These are phyloP conservation scores for Epithele typhae DNA, from an alignment of 768 basidiomycete genomes.

Conservation along the genomic window DNA sequence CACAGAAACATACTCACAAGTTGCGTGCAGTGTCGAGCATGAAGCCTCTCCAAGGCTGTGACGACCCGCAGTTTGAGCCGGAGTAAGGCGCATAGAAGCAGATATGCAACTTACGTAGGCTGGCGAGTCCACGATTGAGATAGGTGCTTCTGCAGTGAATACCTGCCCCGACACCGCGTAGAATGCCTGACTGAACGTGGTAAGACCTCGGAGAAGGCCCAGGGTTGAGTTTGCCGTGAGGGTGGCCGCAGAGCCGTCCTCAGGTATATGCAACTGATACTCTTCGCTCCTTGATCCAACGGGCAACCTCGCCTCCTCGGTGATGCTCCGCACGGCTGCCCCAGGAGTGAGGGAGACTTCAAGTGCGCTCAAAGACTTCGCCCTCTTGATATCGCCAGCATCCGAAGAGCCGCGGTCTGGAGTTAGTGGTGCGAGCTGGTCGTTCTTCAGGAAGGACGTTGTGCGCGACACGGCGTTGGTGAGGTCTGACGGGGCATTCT, in stretches of 20 bases:
- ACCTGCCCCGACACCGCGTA: conserved; percentile 40
- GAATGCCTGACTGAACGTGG: conserved; percentile 65
- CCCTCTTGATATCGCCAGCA: conserved; percentile 29
- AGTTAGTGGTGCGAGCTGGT: conserved; percentile 54
- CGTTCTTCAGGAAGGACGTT: conserved; percentile 37
- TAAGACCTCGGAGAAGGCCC: conserved; percentile 66
- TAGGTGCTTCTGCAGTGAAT: conserved; percentile 52
- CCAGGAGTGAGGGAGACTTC: conserved; percentile 33
- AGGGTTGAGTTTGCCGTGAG: conserved; percentile 58
- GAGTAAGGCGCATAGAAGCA: neutral
- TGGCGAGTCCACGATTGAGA: conserved; percentile 57
- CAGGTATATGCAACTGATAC: conserved; percentile 52
- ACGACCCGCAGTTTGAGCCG: neutral
- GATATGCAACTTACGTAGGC: conserved; percentile 52
- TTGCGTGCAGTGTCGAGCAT: conserved; percentile 79
- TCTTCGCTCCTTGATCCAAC: conserved; percentile 50
- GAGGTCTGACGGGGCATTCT: conserved; percentile 48
- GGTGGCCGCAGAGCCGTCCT: conserved; percentile 44
- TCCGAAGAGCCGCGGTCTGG: conserved; percentile 53
- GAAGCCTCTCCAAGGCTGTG: conserved; percentile 65
- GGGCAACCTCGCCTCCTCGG: conserved; percentile 43
- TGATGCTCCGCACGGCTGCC: conserved; percentile 36
- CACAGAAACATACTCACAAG: conserved; percentile 31
- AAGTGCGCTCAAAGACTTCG: conserved; percentile 38
- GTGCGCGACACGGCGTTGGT: conserved; percentile 50